Base-by-base conservation (phyloP, 2,329 filamentous ascomycete genomes). In the Pyricularia grisea region DNA sequence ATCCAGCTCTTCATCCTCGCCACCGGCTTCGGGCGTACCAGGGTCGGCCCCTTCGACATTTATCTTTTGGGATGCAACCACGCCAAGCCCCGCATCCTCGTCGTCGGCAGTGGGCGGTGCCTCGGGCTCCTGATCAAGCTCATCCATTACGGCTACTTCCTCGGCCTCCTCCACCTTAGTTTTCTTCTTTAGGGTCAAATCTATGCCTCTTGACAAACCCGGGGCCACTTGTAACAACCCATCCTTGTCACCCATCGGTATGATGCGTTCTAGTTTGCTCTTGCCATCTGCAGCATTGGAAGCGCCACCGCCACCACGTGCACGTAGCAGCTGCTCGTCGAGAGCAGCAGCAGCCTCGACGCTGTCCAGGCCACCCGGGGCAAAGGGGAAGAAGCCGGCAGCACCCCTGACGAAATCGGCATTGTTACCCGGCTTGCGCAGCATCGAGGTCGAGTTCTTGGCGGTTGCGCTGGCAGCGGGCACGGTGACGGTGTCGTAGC, bases 31-130 rank as follows among this genome's bases (percentile, higher is more conserved):
- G 27, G 31, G 65, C 30, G 28, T 65, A 14, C 65, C 67, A 58
- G 95, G 92, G 1, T 95, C 93, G 74, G 97, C 99, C 76, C 99
- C 95, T 30, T 97, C 95, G 68, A 98, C 94, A 70, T 89, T 87
- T 69, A 88, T 84, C n/a, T 82, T 81, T 0, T 86, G 84, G 31
- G 85, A 83, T 11, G 79, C 76, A 3, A 75, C 75, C 9, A 50
- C 55, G 58, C 25, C 66, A 28, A 20, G 33, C 0, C 78, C 78
- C 0, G 71, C 71, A 2, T 72, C 69, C 23, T 70, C 73, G 11
- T 76, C 75, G 1, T 78, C 78, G 6, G 76, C 76, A 1, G 74
- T 73, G 5, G 78, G 65, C 77, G 4, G 77, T 74, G 12, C 70
- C 36, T 81, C 79, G 0, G 81, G 80, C 68, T 83, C 82, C 70